Evolutionary conservation across 225 moss, liverwort and hornwort genomes (phyloP).

Genomic region (Pseudisothecium myosuroides): DNA sequence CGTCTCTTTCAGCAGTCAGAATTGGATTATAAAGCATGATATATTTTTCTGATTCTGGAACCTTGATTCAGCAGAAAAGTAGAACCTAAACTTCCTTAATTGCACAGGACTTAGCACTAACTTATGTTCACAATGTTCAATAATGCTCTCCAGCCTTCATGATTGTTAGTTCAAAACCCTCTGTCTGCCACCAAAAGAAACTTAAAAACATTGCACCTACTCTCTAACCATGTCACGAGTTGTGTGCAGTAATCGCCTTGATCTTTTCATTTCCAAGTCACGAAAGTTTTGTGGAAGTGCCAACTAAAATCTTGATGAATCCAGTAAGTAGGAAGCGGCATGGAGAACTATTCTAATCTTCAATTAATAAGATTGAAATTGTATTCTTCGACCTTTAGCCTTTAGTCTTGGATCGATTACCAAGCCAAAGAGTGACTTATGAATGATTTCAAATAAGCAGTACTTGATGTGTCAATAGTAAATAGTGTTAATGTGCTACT

Average conservation of each 20-base stretch:
- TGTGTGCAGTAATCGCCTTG: not conserved
- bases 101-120: not conserved
- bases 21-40: not conserved
- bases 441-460: not conserved
- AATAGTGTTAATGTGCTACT: not conserved
- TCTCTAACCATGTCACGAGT: not conserved
- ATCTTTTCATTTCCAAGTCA: not conserved
- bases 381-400: not conserved
- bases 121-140: not conserved
- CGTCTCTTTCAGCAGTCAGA: not conserved
- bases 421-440: not conserved
- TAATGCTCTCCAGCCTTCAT: not conserved
- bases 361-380: not conserved
- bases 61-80: not conserved
- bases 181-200: not conserved
- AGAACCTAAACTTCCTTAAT: not conserved
- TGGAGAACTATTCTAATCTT: not conserved
- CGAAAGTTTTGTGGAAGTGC: not conserved
- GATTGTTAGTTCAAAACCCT: not conserved
- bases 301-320: not conserved
- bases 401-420: no score
- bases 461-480: not conserved
- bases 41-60: not conserved
- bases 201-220: not conserved
- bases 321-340: not conserved